Conservation (phyloP, 1,284 basidiomycete genomes). For the Pseudozyma thailandica region DNA sequence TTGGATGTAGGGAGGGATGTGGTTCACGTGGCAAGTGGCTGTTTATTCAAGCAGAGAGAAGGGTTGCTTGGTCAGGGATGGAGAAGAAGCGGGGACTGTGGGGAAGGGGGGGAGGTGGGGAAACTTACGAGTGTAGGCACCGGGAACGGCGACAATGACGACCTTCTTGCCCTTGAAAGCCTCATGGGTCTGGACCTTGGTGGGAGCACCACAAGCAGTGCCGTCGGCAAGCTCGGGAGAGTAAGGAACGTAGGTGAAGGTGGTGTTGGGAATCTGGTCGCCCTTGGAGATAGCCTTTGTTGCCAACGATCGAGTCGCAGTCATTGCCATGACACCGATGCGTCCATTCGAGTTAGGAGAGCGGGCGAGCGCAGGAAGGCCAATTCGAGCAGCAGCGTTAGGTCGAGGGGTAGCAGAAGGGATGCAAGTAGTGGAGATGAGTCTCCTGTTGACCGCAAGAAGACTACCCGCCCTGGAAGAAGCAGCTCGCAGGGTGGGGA, state of each 20-base stretch:
- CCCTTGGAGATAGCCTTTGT: conserved; percentile 68
- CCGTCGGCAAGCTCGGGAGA: conserved; percentile 75
- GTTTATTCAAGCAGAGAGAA: neutral
- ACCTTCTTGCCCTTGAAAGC: conserved; percentile 85
- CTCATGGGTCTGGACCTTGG: conserved; percentile 71
- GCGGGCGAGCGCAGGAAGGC: neutral
- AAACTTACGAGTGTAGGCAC: conserved; percentile 71
- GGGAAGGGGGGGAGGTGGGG: neutral
- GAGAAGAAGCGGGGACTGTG: neutral
- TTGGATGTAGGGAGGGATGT: conserved; percentile 76
- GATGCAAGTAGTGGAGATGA: conserved; percentile 30
- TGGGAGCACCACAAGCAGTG: conserved; percentile 66
- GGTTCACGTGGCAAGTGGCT: conserved; percentile 64
- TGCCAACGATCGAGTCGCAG: conserved; percentile 2
- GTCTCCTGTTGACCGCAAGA: conserved; percentile 19
- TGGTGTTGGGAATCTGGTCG: conserved; percentile 75
- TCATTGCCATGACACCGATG: neutral
- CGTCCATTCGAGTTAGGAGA: conserved; percentile 10
- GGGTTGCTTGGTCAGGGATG: neutral
- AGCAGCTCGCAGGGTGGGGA: conserved; percentile 3
- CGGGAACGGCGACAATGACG: conserved; percentile 80
- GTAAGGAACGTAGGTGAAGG: conserved; percentile 77
- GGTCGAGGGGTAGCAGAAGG: neutral
- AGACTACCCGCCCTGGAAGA: neutral
- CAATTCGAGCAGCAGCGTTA: neutral